Base-by-base conservation (phyloP, 2,329 filamentous ascomycete genomes). In the Aspergillus sp. region DNA sequence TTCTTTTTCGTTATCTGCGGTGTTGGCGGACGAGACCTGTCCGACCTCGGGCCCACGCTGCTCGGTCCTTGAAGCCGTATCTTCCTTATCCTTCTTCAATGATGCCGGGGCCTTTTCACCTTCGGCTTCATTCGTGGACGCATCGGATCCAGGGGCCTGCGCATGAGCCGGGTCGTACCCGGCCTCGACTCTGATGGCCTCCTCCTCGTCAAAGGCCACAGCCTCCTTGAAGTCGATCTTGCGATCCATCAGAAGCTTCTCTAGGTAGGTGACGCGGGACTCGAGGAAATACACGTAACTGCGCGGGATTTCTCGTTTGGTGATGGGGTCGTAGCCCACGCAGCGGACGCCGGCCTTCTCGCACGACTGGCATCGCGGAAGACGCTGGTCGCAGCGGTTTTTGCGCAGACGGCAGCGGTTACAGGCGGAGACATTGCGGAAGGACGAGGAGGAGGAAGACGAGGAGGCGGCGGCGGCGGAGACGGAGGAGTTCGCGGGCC, bases 261-360 rank as follows among this genome's bases (percentile, higher is more conserved):
- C 89, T 17, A 96, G 75, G 60, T 91, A 84, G 40, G 79, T 74
- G 34, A 95, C 76, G 37, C 89, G 74, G 16, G 82, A 84, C 60
- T 96, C 89, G 38, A 96, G 78, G 56, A 94, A 96, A 63, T 83
- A 94, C 30, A 96, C 86, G 66, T 96, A 96, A 59, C 75, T 80
- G 61, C 88, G 75, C 30, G 89, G 89, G 37, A 96, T 94, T 63
- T 95, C 86, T 53, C 84, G 80, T 69, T 95, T 95, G 15, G 86
- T 93, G 52, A 95, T 94, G 20, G 89, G 88, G 56, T 96, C 89
- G 60, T 94, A 95, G 41, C 89, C 89, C 31, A 95, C 86, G 58
- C 91, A 96, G 45, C 83, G 80, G 28, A 93, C 84, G 37, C 75
- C 74, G n/a, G 84, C 88, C 65, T 95, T 95, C 57, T 88, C 86